Conservation (phyloP, 768 basidiomycete genomes). For the Dacryopinax spathularia region DNA sequence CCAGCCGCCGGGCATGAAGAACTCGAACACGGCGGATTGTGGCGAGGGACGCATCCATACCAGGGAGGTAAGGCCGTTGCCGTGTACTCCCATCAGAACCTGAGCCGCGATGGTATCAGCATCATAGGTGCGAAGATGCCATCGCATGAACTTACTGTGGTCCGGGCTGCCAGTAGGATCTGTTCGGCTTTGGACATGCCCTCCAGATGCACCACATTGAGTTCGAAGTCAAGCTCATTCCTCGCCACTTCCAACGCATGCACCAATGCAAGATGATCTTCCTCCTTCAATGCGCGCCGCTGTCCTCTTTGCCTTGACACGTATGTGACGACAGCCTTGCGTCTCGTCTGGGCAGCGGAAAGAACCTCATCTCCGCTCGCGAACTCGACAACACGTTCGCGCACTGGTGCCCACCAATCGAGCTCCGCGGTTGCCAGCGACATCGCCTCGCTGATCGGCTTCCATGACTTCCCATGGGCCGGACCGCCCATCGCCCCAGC, state of each 20-base stretch:
- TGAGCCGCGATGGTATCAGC: not conserved
- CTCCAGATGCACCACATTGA: not conserved
- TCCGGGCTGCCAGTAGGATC: not conserved
- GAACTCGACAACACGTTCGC: not conserved
- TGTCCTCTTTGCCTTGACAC: not conserved
- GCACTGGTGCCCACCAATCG: not conserved
- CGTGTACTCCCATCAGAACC: not conserved
- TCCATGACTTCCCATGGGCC: not conserved
- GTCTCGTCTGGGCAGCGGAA: not conserved
- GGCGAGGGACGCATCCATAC: not conserved
- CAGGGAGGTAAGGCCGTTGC: not conserved
- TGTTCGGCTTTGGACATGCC: not conserved
- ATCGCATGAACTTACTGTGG: not conserved
- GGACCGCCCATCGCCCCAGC: not conserved
- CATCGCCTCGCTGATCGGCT: slow-evolving; percentile 3
- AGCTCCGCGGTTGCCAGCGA: not conserved
- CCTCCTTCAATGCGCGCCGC: not conserved
- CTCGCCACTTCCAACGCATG: not conserved
- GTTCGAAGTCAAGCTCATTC: not conserved
- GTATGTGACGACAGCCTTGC: not conserved
- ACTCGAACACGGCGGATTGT: not conserved
- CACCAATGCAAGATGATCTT: not conserved
- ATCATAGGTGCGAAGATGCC: not conserved
- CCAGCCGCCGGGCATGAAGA: slow-evolving; percentile 2
- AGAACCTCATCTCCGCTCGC: not conserved